Evolutionary conservation across 169 alveolate genomes (phyloP), one percentile per base, ranked within the genome.

Genomic region (Theileria sp.): DNA sequence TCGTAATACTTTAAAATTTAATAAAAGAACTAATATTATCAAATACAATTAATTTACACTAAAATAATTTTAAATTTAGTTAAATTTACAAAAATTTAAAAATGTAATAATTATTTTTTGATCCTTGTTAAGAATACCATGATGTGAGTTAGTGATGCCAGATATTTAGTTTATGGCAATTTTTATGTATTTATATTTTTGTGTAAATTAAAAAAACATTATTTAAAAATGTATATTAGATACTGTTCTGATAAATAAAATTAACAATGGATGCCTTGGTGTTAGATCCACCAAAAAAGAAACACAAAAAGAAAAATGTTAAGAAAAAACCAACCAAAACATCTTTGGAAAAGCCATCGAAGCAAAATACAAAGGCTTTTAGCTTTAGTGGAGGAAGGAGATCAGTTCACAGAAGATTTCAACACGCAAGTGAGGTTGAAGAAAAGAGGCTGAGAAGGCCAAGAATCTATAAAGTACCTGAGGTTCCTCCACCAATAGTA

Each of bases 311-410:
- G 75, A 66, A 66, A 38, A 36, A 32, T 25, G 28, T 38, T 26
- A 66, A 80, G 78, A 61, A 61, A 23, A 81, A 76, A 32, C 74
- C 75, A 66, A 72, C 77, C 60, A 64, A 75, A 49, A 81, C 74
- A 79, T 67, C 64, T 44, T 56, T 66, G 5, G 88, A 67, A 21
- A 65, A 66, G 78, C 78, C 84, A 23, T 87, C 84, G 61, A 71
- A 88, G 60, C 95, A 95, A 91, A 90, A 95, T 76, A 97, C 96
- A 68, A 94, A 94, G 87, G 98, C 98, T n/a, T 94, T 94, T 79
- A 94, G 97, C 72, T 95, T 95, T 86, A 90, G 96, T 26, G 98
- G 98, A n/a, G 98, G 98, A 19, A 89, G 94, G 23, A 79, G 84
- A 44, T 89, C 96, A 65, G 98, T 95, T 15, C 98, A 94, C 66